phyloP scores from a whole-genome alignment of 2,329 filamentous ascomycete genomes.

The Ilyonectria mors-panacis region DNA sequence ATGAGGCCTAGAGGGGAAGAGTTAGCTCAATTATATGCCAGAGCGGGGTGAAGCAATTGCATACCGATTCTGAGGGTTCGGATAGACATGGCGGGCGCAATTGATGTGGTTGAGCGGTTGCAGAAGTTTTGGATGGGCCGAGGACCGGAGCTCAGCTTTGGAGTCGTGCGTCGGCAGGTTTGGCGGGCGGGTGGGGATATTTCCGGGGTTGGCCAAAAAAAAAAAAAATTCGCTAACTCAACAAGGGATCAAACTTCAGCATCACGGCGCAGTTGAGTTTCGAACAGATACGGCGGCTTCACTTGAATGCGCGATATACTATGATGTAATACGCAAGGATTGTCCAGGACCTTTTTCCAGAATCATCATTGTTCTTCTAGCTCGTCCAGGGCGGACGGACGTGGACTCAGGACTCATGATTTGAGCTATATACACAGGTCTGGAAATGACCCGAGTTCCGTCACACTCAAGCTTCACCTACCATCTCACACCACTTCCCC shows the following conservation, averaged over 20 bases:
- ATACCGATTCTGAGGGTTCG: conserved; percentile 61
- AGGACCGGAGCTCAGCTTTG: conserved; percentile 43
- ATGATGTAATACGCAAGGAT: not conserved
- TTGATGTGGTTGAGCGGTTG: conserved; percentile 38
- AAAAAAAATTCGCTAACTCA: conserved; percentile 9
- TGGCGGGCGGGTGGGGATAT: conserved; percentile 29
- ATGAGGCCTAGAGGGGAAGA: conserved; percentile 80
- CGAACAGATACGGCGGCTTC: not conserved
- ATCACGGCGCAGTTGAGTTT: not conserved
- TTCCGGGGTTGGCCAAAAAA: not conserved
- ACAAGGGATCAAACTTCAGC: conserved; percentile 1
- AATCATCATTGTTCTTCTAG: not conserved
- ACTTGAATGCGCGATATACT: not conserved
- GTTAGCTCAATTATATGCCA: conserved; percentile 12
- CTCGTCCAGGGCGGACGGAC: not conserved
- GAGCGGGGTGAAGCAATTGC: not conserved
- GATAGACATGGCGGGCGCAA: conserved; percentile 55
- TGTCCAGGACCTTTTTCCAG: not conserved
- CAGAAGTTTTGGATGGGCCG: conserved; percentile 44
- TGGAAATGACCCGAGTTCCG: not conserved
- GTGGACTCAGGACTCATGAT: not conserved
- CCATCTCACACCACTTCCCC: not conserved
- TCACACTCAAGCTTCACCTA: not conserved
- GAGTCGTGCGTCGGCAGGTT: conserved; percentile 19
- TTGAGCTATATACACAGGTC: not conserved